Conservation (phyloP, 495 filamentous ascomycete species). For the Penicillium coprophilum region DNA sequence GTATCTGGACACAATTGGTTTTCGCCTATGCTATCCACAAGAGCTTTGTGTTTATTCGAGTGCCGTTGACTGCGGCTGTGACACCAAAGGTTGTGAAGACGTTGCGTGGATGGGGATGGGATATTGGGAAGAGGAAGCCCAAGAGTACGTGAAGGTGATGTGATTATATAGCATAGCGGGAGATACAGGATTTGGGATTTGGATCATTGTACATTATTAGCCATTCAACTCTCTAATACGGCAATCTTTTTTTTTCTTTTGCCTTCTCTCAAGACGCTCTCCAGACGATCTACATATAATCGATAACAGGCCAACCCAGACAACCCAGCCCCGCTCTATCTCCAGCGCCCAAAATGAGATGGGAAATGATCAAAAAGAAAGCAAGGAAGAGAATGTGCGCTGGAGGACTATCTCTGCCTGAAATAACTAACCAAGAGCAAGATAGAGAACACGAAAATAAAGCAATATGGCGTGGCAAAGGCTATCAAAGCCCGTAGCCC, state of each 20-base stretch:
- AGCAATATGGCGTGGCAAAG: constrained; percentile 1
- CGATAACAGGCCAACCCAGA: constrained; percentile 17
- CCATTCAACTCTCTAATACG: constrained; percentile 30
- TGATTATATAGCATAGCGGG: constrained; percentile 34
- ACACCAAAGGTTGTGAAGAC: constrained; percentile 89
- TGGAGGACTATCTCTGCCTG: constrained; percentile 4
- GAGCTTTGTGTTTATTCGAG: constrained; percentile 91
- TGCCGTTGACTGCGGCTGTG: constrained; percentile 84
- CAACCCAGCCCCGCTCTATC: constrained; percentile 13
- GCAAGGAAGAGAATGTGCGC: constrained; percentile 2
- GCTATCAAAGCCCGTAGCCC: constrained; percentile 24
- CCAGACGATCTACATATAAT: constrained; percentile 17
- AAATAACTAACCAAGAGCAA: constrained; percentile 11
- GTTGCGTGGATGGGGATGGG: constrained; percentile 79
- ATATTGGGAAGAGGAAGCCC: constrained; percentile 64
- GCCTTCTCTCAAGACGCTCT: constrained; percentile 23
- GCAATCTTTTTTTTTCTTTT: constrained; percentile 20
- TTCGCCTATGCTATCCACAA: constrained; percentile 98
- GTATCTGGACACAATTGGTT: constrained; percentile 83
- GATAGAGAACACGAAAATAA: constrained; percentile 3
- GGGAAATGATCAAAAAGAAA: constrained; percentile 7
- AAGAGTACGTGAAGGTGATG: constrained; percentile 34
- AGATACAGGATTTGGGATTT: constrained; percentile 19
- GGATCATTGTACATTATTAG: constrained; percentile 41
- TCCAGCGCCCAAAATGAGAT: constrained; percentile 18